Percentiles rank a stretch among this genome's conserved stretches.
Evolutionary conservation across 768 basidiomycete species (phyloP).

Genomic region (Auricularia cornea): DNA sequence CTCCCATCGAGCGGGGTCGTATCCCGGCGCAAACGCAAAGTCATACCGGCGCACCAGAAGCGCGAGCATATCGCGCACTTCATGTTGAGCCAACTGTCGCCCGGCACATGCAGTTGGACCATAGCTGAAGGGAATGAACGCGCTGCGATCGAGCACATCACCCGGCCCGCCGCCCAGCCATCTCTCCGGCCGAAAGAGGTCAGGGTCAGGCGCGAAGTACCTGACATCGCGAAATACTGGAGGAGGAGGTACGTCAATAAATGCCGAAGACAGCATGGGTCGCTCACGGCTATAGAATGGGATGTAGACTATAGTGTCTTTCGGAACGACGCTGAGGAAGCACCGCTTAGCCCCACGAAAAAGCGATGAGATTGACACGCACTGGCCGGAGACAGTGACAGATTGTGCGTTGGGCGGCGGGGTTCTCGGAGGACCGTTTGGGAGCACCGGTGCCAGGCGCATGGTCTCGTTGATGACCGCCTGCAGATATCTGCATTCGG

Average conservation of each 20-base stretch:
- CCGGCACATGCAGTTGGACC: slow-evolving; percentile 47
- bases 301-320: slow-evolving; percentile 35
- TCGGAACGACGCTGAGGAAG: slow-evolving; percentile 39
- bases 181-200: slow-evolving; percentile 36
- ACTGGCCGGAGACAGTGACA: slow-evolving; percentile 33
- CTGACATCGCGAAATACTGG: slow-evolving; percentile 28
- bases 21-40: no score
- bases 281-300: slow-evolving; percentile 34
- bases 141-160: slow-evolving; percentile 23
- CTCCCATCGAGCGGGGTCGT: no score
- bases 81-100: slow-evolving; percentile 30
- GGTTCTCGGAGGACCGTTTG: no score
- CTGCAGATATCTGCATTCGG: slow-evolving; percentile 27
- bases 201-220: slow-evolving; percentile 38
- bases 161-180: slow-evolving; percentile 22
- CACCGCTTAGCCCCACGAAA: slow-evolving; percentile 15
- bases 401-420: background rate
- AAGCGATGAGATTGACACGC: slow-evolving; percentile 10
- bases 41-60: no score
- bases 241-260: no score
- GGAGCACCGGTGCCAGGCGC: no score
- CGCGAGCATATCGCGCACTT: no score
- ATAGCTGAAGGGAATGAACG: slow-evolving; percentile 36
- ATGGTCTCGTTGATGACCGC: slow-evolving; percentile 18
- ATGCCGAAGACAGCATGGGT: no score